Conservation (phyloP, 139 green algal species). For the Chlorella sorokiniana region DNA sequence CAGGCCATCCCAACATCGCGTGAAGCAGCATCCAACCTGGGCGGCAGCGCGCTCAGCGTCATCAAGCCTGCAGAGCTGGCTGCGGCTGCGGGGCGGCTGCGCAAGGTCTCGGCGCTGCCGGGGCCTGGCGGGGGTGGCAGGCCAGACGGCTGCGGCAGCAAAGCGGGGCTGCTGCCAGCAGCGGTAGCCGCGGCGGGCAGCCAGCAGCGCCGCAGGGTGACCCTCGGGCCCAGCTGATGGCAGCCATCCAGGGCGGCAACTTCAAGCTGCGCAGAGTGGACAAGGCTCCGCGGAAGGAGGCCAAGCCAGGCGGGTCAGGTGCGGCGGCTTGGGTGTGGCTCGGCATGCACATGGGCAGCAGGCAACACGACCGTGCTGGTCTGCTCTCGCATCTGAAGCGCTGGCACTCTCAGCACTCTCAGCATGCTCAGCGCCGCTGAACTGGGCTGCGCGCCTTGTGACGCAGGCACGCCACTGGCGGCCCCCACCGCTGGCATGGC, state of each 20-base stretch:
- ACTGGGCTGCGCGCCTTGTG: neutral
- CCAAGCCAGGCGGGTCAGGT: no score
- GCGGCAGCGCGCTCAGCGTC: neutral
- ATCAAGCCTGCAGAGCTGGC: neutral
- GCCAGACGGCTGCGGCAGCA: neutral
- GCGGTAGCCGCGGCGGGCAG: neutral
- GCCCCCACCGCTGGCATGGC: conserved; percentile 5
- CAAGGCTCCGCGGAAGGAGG: neutral
- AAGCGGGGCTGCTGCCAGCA: neutral
- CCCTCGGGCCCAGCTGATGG: neutral
- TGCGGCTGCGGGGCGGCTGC: neutral
- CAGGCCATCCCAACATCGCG: no score
- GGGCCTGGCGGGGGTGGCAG: neutral
- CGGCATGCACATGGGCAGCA: neutral
- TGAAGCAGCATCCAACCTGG: no score
- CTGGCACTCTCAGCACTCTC: neutral
- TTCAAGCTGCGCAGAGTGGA: conserved; percentile 5
- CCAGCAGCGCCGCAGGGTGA: neutral
- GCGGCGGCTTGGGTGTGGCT: neutral
- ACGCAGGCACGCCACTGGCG: neutral
- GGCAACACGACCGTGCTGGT: no score
- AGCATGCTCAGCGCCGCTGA: neutral
- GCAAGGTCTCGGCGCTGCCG: neutral
- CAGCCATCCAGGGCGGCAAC: neutral
- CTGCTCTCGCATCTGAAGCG: neutral